Evolutionary conservation across 805 yeast species (phyloP).

Genomic region (Cyberlindnera bimundalis): DNA sequence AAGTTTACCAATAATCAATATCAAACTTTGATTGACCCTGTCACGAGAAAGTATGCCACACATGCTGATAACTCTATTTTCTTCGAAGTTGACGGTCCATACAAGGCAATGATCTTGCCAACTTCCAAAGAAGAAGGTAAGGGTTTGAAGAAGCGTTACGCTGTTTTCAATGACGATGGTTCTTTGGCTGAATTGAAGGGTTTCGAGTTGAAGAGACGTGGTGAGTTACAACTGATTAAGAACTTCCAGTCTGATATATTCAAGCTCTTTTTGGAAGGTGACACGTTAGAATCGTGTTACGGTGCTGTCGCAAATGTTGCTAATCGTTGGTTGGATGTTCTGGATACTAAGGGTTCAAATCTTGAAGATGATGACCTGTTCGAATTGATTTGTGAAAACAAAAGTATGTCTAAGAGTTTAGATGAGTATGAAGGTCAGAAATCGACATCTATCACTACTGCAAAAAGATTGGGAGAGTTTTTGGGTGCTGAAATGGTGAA

Average conservation of each 20-base stretch:
- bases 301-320: constrained; percentile 89
- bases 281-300: constrained; percentile 74
- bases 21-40: constrained; percentile 77
- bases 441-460: constrained; percentile 94
- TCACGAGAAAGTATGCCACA: constrained; percentile 64
- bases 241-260: constrained; percentile 94
- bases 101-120: constrained; percentile 94
- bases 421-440: constrained; percentile 88
- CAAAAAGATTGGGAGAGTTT: constrained; percentile 88
- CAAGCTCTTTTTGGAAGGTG: constrained; percentile 85
- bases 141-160: constrained; percentile 93
- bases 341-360: constrained; percentile 81
- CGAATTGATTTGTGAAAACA: constrained; percentile 92
- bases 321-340: constrained; percentile 91
- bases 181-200: constrained; percentile 94
- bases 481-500: constrained; percentile 95
- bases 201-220: constrained; percentile 93
- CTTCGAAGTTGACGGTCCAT: constrained; percentile 98
- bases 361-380: constrained; percentile 92
- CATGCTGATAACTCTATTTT: constrained; percentile 90
- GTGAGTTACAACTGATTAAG: constrained; percentile 89
- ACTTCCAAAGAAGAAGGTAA: constrained; percentile 97
- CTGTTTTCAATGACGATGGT: constrained; percentile 95
- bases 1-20: constrained; percentile 92
- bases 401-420: constrained; percentile 89